Evolutionary conservation across 768 basidiomycete species (phyloP).

Genomic region (Boletus sensibilis): DNA sequence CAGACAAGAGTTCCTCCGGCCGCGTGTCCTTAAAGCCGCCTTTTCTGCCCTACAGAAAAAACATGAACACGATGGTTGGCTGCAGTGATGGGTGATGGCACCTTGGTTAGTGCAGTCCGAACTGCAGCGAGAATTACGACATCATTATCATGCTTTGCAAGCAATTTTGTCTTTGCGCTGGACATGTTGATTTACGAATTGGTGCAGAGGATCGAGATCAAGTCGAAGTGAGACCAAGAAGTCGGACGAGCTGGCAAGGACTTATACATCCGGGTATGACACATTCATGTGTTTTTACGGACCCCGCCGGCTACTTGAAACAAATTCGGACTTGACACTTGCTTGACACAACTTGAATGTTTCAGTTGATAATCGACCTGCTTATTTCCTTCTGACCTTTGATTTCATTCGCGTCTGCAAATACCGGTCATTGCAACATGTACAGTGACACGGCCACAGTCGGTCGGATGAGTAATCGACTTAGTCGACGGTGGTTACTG

Average conservation of each 20-base stretch:
- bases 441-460: not conserved
- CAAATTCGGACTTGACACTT: not conserved
- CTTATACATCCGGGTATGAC: constrained; percentile 20
- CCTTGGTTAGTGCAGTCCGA: constrained; percentile 92
- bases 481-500: not conserved
- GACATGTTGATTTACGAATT: constrained; percentile 20
- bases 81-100: constrained; percentile 24
- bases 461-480: not conserved
- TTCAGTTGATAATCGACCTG: not conserved
- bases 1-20: constrained; percentile 78
- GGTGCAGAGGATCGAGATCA: not conserved
- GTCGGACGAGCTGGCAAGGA: not conserved
- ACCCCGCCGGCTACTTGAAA: not conserved
- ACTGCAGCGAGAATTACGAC: constrained; percentile 89
- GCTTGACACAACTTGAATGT: not conserved
- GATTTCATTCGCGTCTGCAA: not conserved
- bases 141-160: constrained; percentile 77
- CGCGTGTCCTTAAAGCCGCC: constrained; percentile 91
- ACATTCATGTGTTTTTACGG: constrained; percentile 26
- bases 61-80: not conserved
- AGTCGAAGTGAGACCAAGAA: not conserved
- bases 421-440: not conserved
- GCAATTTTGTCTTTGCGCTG: constrained; percentile 53
- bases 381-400: not conserved
- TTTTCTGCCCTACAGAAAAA: constrained; percentile 59